These are phyloP conservation scores for Suillus subluteus DNA, from an alignment of 768 basidiomycete species.

Conservation along the genomic window DNA sequence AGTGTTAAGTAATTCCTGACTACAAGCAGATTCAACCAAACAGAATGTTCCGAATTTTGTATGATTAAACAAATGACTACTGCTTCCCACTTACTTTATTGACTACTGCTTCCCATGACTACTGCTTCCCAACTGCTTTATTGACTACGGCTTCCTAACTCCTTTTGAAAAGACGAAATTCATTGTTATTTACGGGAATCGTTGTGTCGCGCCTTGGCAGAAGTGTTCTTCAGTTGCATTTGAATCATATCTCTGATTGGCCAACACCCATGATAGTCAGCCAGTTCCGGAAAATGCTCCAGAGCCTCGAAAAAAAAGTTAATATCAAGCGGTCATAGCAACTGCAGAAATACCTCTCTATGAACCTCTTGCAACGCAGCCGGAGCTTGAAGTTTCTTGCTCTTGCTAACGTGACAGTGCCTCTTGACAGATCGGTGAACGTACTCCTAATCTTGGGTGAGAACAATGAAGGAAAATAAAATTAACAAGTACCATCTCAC, in stretches of 20 bases:
- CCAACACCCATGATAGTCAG: slow-evolving; percentile 5
- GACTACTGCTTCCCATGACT: neutral
- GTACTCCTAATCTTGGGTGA: neutral
- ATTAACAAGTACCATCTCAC: neutral
- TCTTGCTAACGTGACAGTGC: neutral
- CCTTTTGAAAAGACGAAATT: neutral
- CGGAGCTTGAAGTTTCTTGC: neutral
- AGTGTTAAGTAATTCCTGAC: neutral
- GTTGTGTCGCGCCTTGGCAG: neutral
- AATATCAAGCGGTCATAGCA: neutral
- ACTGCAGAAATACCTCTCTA: neutral
- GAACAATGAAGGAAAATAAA: neutral
- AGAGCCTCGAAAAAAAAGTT: neutral
- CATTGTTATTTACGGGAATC: too few species aligned
- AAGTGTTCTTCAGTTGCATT: slow-evolving; percentile 3
- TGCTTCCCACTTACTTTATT: neutral
- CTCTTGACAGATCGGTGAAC: neutral
- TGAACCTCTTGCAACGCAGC: neutral
- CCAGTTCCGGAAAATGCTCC: neutral
- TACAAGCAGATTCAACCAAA: neutral
- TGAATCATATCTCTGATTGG: slow-evolving; percentile 7
- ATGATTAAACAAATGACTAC: neutral
- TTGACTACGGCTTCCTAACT: neutral
- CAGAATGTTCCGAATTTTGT: neutral
- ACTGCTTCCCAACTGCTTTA: neutral